These are phyloP conservation scores for Pinus taeda DNA, from an alignment of 75 land plant species.

Conservation along the genomic window DNA sequence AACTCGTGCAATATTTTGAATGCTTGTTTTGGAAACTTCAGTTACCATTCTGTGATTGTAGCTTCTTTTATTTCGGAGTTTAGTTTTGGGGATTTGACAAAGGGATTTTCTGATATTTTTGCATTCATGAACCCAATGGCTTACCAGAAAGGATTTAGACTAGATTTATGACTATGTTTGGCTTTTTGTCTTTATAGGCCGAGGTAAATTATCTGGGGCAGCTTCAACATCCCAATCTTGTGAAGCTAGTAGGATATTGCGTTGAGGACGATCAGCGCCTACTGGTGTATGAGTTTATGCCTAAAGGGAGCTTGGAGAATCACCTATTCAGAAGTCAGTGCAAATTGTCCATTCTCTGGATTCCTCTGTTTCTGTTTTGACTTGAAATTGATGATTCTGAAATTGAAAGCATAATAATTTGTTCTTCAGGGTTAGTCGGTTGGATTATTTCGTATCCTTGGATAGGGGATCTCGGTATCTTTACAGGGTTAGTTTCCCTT, in stretches of 20 bases:
- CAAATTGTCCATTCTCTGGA: not conserved
- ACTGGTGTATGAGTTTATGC: conserved; percentile 30
- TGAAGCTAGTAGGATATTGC: conserved; percentile 24
- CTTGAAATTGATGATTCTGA: not conserved
- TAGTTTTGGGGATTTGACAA: not conserved
- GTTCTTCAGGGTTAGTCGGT: not conserved
- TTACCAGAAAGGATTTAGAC: not conserved
- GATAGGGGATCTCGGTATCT: not conserved
- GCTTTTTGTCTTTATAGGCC: conserved; percentile 2
- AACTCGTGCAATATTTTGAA: not conserved
- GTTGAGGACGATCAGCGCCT: conserved; percentile 20
- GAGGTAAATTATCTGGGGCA: conserved; percentile 11
- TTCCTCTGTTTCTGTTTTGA: not conserved
- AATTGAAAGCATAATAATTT: not conserved
- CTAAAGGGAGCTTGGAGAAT: conserved; percentile 23
- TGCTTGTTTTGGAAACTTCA: not conserved
- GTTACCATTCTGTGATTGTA: not conserved
- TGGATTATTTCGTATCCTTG: not conserved
- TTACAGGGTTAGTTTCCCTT: not conserved
- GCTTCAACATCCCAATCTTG: conserved; percentile 25
- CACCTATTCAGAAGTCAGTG: conserved; percentile 15
- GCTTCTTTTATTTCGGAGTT: not conserved
- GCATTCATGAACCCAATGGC: not conserved
- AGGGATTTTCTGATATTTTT: not conserved
- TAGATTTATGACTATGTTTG: not conserved